Evolutionary conservation across 106 monocot genomes (phyloP).

Genomic region (Triglochin maritima): DNA sequence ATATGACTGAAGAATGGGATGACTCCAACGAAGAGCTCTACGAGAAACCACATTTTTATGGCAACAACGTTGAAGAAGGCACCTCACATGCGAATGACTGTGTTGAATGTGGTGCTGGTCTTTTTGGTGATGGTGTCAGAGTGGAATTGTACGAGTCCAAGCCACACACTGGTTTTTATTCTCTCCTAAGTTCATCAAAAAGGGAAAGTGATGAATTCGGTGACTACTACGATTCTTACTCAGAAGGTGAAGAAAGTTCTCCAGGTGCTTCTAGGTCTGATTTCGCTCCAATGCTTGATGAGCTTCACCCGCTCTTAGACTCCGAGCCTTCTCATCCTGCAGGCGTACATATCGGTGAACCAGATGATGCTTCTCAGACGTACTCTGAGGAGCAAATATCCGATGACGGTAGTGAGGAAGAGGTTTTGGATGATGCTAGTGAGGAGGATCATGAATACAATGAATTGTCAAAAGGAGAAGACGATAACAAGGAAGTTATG

Average conservation of each 20-base stretch:
- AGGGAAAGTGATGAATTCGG: conserved; percentile 10
- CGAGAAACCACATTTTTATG: conserved; percentile 14
- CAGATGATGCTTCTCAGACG: conserved; percentile 20
- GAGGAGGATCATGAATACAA: conserved; percentile 18
- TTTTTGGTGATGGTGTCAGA: conserved; percentile 11
- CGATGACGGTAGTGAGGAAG: conserved; percentile 34
- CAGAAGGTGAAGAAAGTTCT: conserved; percentile 46
- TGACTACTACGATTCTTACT: conserved; percentile 36
- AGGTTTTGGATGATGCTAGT: conserved; percentile 30
- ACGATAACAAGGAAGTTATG: conserved; percentile 23
- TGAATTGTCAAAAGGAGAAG: conserved; percentile 34
- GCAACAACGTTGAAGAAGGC: conserved; percentile 16
- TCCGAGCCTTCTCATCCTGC: conserved; percentile 26
- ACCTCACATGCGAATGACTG: not conserved
- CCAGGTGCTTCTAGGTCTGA: conserved; percentile 58
- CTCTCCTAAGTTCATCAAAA: conserved; percentile 28
- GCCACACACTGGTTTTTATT: conserved; percentile 6
- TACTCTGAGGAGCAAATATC: conserved; percentile 26
- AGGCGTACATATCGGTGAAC: conserved; percentile 17
- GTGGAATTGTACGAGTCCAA: conserved; percentile 3
- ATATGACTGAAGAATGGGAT: not conserved
- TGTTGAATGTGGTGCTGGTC: conserved; percentile 6
- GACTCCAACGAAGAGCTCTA: not conserved
- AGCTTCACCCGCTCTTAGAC: conserved; percentile 75
- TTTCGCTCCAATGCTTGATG: conserved; percentile 64